Evolutionary conservation across 2,329 filamentous ascomycete genomes (phyloP), one percentile per base, ranked within the genome.

Genomic region (Phaeomoniella chlamydospora): DNA sequence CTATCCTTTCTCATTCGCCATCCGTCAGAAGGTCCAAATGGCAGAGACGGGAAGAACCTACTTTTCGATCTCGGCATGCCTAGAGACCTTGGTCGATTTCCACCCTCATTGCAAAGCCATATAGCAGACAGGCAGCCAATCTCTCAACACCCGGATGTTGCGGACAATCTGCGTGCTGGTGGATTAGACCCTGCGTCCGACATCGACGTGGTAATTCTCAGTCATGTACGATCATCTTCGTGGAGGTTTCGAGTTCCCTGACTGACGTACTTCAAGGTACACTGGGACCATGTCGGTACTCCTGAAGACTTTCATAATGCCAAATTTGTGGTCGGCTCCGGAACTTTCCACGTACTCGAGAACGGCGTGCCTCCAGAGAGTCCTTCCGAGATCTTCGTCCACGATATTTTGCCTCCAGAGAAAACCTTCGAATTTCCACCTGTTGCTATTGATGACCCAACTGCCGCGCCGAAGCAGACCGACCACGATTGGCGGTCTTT

Each of bases 251-350:
- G n/a, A n/a, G n/a, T n/a, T n/a, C n/a, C n/a, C n/a, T n/a, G n/a
- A n/a, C n/a, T n/a, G n/a, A n/a, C n/a, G n/a, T n/a, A n/a, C n/a
- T n/a, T n/a, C n/a, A n/a, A n/a, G n/a, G n/a, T n/a, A 0, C 70
- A 75, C 44, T 73, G 67, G 58, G 70, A 75, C 43, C 71, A 74
- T 41, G 57, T 67, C 26, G 72, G 70, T n/a, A 70, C 67, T 3
- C 66, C 69, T 0, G 50, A 55, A 2, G 67, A 72, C 43, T 74
- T 72, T 42, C 40, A 56, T 0, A 49, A 54, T 10, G 57, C 67
- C 0, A 54, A 55, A 2, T 72, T 74, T 42, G 43, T 68, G 3
- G 63, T 74, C 6, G 72, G 72, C 0, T 52, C 57, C 3, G 66
- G 65, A 4, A 61, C 62, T 1, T 42, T 62, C 13, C 42, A 59